phyloP scores from a whole-genome alignment of 306 rosid genomes.

The Mimosa pudica region DNA sequence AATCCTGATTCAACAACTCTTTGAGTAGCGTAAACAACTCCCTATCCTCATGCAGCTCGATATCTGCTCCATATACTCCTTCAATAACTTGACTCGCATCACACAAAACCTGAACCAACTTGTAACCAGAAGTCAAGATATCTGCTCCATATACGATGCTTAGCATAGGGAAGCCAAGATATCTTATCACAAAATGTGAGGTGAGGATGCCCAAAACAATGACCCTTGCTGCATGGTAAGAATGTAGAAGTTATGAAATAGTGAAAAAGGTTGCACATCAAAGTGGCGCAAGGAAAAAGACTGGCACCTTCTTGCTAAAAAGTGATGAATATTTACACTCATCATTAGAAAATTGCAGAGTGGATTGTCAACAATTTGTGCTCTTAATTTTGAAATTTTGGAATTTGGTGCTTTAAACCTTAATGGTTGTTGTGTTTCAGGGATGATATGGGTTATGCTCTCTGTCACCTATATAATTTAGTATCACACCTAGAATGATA shows the following conservation, averaged over 20 bases:
- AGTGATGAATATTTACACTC: not conserved
- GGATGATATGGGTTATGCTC: not conserved
- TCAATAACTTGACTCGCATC: no score
- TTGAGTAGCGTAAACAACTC: no score
- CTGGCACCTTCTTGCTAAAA: not conserved
- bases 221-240: not conserved
- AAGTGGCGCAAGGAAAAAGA: not conserved
- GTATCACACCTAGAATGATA: not conserved
- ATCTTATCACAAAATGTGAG: not conserved
- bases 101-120: no score
- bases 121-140: no score
- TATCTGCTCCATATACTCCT: no score
- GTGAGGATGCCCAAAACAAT: not conserved
- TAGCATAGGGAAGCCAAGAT: not conserved
- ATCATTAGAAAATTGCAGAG: not conserved
- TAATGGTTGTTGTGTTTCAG: not conserved
- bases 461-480: not conserved
- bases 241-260: not conserved
- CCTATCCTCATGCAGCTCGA: no score
- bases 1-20: no score
- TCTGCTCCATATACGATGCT: no score
- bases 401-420: not conserved
- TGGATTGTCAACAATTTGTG: not conserved
- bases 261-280: not conserved
- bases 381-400: not conserved